Evolutionary conservation across 2,329 filamentous ascomycete genomes (phyloP), one percentile per base, ranked within the genome.

Genomic region (Nectriaceae sp.): DNA sequence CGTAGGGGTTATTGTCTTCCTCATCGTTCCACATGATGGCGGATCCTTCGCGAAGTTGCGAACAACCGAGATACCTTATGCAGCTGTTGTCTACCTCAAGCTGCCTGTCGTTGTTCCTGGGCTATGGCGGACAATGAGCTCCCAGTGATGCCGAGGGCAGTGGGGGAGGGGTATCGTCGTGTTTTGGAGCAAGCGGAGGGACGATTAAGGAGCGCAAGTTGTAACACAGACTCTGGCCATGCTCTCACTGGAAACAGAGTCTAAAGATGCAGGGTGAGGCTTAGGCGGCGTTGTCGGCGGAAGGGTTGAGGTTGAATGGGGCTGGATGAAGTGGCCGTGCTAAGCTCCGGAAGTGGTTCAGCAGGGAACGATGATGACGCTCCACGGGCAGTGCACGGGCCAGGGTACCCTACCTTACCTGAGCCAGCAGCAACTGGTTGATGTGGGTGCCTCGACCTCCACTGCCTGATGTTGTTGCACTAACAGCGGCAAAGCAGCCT

Each of bases 1-100:
- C 92, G 66, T 97, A 97, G 4, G 93, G 93, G 70, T 97, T 97
- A 74, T 97, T 97, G 67, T 97, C 68, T 75, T 97, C 63, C 74
- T 97, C 93, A 77, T 97, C 92, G 80, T 97, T 95, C 93, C 93
- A 97, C 93, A 97, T 97, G 45, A 38, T 62, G 63, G 42, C 48
- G 39, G 42, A 46, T 33, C 47, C 46, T 41, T 49, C 47, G 44
- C 35, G 50, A 48, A 52, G 57, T 51, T 37, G 36, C 20, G 43
- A 36, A 39, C 21, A 38, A 42, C 5, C 39, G 26, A 13, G 20
- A 19, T n/a, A n/a, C n/a, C n/a, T n/a, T n/a, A 26, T 26, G 24
- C n/a, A 40, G 42, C 19, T 16, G n/a, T 24, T 46, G 40, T 31
- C 48, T 46, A 38, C 26, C 18, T 33, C 53, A 44, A 53, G 48